Conservation (phyloP, 345 rosid species). For the Hibiscus syriacus region DNA sequence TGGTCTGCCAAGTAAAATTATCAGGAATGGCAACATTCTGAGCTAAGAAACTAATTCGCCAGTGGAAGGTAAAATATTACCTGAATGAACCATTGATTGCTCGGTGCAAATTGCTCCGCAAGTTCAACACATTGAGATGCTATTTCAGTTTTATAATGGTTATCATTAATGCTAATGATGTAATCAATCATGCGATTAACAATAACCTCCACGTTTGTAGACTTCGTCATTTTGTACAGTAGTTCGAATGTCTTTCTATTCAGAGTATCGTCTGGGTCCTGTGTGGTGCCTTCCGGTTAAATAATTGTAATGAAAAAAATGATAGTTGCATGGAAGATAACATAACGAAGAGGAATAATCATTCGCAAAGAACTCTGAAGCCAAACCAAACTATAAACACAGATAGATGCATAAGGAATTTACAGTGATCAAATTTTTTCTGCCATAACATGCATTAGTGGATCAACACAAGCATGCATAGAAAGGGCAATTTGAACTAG, state of each 20-base stretch:
- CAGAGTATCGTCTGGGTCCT: constrained; percentile 98
- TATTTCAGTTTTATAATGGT: constrained; percentile 95
- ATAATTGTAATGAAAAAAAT: not conserved
- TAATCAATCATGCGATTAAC: constrained; percentile 98
- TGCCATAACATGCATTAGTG: no score
- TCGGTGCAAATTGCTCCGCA: constrained; percentile 98
- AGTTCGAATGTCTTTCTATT: constrained; percentile 95
- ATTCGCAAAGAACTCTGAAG: no score
- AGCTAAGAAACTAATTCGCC: constrained; percentile 4
- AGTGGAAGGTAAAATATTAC: constrained; percentile 30
- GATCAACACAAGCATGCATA: no score
- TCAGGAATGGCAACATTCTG: constrained; percentile 8
- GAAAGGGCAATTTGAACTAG: no score
- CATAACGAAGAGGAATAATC: not conserved
- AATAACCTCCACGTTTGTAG: constrained; percentile 94
- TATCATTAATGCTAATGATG: constrained; percentile 87
- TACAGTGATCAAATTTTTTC: no score
- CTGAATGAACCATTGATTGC: constrained; percentile 98
- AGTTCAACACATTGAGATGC: constrained; percentile 94
- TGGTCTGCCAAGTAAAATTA: constrained; percentile 41
- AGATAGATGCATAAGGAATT: no score
- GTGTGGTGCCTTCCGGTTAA: constrained; percentile 17
- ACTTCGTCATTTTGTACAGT: constrained; percentile 90
- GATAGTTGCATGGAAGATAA: not conserved
- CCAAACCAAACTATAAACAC: no score